These are phyloP conservation scores for Trichoderma koningii DNA, from an alignment of 2,329 filamentous ascomycete genomes.

Conservation along the genomic window DNA sequence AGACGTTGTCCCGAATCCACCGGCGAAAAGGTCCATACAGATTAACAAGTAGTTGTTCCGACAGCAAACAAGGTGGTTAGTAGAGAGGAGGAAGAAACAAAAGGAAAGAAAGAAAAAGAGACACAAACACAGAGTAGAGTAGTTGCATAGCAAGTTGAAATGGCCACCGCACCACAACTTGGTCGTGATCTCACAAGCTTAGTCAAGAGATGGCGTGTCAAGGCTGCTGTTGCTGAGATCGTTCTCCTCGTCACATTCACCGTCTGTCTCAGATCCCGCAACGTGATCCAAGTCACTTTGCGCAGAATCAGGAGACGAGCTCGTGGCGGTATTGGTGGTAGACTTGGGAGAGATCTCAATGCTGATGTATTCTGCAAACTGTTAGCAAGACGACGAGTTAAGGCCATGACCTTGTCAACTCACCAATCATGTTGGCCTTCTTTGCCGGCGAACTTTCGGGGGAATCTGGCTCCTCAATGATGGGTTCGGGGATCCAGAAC, in stretches of 20 bases:
- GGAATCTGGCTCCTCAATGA: conserved; percentile 42
- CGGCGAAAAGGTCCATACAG: too few relatives aligned
- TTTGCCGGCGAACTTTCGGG: conserved; percentile 33
- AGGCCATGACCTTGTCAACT: background rate
- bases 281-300: background rate
- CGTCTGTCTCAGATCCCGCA: background rate
- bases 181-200: background rate
- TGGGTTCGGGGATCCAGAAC: conserved; percentile 37
- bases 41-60: too few relatives aligned
- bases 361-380: conserved; percentile 31
- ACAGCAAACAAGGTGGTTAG: too few relatives aligned
- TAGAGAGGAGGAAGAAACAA: background rate
- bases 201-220: conserved; percentile 6
- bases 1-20: too few relatives aligned
- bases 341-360: conserved; percentile 5
- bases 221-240: conserved; percentile 11
- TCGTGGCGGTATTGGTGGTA: background rate
- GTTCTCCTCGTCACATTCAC: conserved; percentile 18
- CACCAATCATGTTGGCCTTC: conserved; percentile 38
- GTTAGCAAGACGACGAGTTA: background rate
- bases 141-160: background rate
- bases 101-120: background rate
- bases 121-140: background rate
- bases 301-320: conserved; percentile 20
- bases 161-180: background rate